phyloP scores from a whole-genome alignment of 441 rosid genomes.

The Gossypium laxum region DNA sequence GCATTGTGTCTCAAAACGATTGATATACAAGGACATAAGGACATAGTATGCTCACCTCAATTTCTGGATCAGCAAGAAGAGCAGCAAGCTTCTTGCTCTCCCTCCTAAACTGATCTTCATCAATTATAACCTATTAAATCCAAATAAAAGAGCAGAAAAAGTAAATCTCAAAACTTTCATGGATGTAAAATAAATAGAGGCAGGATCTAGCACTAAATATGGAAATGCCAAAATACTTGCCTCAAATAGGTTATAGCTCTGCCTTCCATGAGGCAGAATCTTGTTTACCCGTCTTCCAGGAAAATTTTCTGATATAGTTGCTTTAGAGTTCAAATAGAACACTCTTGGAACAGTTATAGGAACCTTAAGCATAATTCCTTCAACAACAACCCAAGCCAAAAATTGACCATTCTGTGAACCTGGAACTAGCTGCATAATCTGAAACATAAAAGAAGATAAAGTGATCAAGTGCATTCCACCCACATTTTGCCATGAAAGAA shows the following conservation, averaged over 20 bases:
- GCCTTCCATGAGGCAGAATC: slow-evolving; percentile 83
- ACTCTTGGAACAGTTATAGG: slow-evolving; percentile 74
- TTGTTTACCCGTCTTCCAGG: slow-evolving; percentile 82
- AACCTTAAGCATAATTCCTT: slow-evolving; percentile 87
- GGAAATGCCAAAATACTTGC: slow-evolving; percentile 27
- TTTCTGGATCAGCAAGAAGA: slow-evolving; percentile 89
- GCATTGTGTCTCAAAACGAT: not conserved
- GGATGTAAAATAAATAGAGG: slow-evolving; percentile 7
- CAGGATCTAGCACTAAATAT: slow-evolving; percentile 10
- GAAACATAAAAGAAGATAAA: slow-evolving; percentile 24
- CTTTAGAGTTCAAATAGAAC: slow-evolving; percentile 74
- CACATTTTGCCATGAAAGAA: slow-evolving; percentile 14
- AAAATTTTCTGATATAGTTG: slow-evolving; percentile 48
- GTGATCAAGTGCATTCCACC: slow-evolving; percentile 20
- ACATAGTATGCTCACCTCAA: slow-evolving; percentile 56
- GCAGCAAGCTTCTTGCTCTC: slow-evolving; percentile 75
- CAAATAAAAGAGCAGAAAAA: slow-evolving; percentile 9
- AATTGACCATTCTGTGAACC: slow-evolving; percentile 50
- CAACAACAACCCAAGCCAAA: slow-evolving; percentile 85
- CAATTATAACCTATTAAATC: slow-evolving; percentile 39
- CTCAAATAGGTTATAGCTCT: slow-evolving; percentile 68
- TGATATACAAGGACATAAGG: not conserved
- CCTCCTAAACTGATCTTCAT: slow-evolving; percentile 62
- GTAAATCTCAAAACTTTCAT: slow-evolving; percentile 11
- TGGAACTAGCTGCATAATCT: slow-evolving; percentile 82